These are phyloP conservation scores for Massariosphaeria phaeospora DNA, from an alignment of 495 filamentous ascomycete genomes.

Conservation along the genomic window DNA sequence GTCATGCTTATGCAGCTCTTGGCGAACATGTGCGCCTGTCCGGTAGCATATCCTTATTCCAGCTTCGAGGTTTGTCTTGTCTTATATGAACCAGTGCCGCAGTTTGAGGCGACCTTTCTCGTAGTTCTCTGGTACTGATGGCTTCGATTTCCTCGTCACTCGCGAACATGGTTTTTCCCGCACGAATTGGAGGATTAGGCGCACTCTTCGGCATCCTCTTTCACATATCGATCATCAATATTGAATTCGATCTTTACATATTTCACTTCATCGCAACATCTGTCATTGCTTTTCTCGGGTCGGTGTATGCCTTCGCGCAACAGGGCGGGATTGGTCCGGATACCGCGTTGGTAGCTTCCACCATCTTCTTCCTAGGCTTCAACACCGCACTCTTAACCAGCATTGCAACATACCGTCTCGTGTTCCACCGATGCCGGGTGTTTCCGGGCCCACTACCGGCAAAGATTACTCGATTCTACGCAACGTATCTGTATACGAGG, in stretches of 20 bases:
- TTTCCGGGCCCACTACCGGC: conserved; percentile 23
- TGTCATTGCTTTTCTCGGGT: background rate
- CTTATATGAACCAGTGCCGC: too few species aligned
- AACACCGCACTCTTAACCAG: conserved; percentile 40
- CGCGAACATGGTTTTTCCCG: too few species aligned
- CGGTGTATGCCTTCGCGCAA: background rate
- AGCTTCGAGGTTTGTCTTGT: too few species aligned
- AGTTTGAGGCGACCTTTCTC: too few species aligned
- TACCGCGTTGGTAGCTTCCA: background rate
- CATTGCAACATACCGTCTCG: conserved; percentile 36
- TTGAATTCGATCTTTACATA: conserved; percentile 19
- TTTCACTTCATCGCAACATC: conserved; percentile 15
- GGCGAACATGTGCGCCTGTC: too few species aligned
- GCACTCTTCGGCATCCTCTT: conserved; percentile 1
- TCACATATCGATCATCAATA: background rate
- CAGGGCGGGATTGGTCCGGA: background rate
- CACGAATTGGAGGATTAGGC: background rate
- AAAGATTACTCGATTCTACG: conserved; percentile 22
- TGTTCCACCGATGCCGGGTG: conserved; percentile 20
- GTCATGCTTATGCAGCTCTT: too few species aligned
- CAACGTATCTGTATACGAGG: conserved; percentile 2
- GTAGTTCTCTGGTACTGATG: too few species aligned
- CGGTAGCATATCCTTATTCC: too few species aligned
- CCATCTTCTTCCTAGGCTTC: background rate
- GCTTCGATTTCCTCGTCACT: too few species aligned